Conservation (phyloP, 345 rosid species). For the Salix caprea region DNA sequence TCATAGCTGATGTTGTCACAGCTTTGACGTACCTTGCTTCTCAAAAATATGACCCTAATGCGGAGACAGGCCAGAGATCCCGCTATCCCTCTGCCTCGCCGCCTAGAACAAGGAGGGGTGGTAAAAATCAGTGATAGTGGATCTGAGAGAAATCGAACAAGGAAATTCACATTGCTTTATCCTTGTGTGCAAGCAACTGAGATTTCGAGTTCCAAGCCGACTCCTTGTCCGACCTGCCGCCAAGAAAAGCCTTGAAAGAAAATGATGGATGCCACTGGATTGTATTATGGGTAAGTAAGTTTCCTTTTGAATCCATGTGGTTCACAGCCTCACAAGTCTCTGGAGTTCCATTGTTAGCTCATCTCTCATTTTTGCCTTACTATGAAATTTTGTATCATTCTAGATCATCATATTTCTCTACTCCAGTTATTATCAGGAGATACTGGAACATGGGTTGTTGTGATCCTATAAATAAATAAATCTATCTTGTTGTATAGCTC, state of each 20-base stretch:
- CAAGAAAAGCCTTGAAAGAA: neutral
- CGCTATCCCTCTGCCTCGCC: constrained; percentile 47
- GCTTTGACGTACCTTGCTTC: constrained; percentile 77
- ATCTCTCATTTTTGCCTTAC: neutral
- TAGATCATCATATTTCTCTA: neutral
- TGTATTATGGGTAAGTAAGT: neutral
- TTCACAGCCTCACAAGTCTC: neutral
- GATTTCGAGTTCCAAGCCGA: neutral
- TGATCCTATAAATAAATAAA: neutral
- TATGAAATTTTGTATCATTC: constrained; percentile 1
- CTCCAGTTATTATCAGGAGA: neutral
- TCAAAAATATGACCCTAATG: constrained; percentile 45
- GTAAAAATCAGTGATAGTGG: constrained; percentile 24
- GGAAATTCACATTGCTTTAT: neutral
- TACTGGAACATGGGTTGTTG: neutral
- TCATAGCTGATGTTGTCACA: constrained; percentile 66
- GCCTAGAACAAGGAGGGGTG: constrained; percentile 46
- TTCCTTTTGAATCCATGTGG: neutral
- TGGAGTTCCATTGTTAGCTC: neutral
- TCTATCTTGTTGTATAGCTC: neutral
- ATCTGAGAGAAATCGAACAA: constrained; percentile 24
- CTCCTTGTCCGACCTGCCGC: neutral
- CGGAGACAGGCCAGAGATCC: constrained; percentile 14
- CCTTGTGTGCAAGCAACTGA: neutral
- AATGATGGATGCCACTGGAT: neutral